phyloP scores from a whole-genome alignment of 768 basidiomycete genomes.

The Phylloporus sp. region DNA sequence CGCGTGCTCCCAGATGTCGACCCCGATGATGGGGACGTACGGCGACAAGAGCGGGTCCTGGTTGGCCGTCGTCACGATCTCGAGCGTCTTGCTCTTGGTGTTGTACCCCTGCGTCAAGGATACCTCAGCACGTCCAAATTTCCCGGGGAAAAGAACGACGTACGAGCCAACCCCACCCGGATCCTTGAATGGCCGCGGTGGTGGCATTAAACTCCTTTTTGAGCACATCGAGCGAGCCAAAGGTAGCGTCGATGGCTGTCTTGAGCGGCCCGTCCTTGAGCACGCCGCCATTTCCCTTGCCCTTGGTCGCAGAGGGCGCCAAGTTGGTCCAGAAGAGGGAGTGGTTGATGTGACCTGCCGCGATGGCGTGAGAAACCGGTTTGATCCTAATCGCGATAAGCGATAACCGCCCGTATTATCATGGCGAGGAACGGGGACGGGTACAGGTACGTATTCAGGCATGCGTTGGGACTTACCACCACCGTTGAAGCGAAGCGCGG shows the following conservation, averaged over 20 bases:
- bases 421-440: not conserved
- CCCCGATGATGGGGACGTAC: slow-evolving; percentile 79
- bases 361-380: not conserved
- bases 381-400: slow-evolving; percentile 8
- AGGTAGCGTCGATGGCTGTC: slow-evolving; percentile 53
- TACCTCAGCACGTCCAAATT: not conserved
- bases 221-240: slow-evolving; percentile 66
- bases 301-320: slow-evolving; percentile 51
- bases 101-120: slow-evolving; percentile 56
- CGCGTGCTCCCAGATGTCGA: slow-evolving; percentile 95
- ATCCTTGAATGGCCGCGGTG: slow-evolving; percentile 85
- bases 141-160: slow-evolving; percentile 27
- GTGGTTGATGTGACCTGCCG: slow-evolving; percentile 85
- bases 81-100: slow-evolving; percentile 61
- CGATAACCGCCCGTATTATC: slow-evolving; percentile 11
- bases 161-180: slow-evolving; percentile 96
- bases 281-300: slow-evolving; percentile 56
- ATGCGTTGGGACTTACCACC: slow-evolving; percentile 58
- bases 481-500: slow-evolving; percentile 93
- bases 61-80: slow-evolving; percentile 89
- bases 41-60: slow-evolving; percentile 83
- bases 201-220: slow-evolving; percentile 81
- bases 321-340: slow-evolving; percentile 97
- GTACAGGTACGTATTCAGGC: too few relatives aligned
- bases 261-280: slow-evolving; percentile 64